phyloP scores from a whole-genome alignment of 495 filamentous ascomycete genomes.

The Staphylotrichum tortipilum region DNA sequence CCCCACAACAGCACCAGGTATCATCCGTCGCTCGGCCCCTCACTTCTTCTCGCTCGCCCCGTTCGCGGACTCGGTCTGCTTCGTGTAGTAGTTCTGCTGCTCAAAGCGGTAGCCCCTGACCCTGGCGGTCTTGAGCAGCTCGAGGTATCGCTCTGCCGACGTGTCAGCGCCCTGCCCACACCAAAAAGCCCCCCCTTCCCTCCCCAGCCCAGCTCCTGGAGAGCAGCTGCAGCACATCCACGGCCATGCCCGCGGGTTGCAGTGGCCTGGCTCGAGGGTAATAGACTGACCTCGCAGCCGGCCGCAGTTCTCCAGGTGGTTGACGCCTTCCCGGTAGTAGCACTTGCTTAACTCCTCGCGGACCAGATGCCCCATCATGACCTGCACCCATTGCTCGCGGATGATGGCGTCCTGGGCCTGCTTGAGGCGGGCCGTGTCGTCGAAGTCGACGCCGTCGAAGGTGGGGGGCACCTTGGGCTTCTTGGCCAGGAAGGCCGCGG shows the following conservation, averaged over 20 bases:
- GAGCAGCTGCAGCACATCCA: neutral
- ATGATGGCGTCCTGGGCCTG: conserved; percentile 90
- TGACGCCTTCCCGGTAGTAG: conserved; percentile 88
- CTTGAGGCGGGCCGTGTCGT: conserved; percentile 82
- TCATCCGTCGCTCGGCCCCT: neutral
- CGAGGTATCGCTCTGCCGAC: conserved; percentile 77
- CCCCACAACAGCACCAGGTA: neutral
- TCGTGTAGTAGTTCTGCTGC: conserved; percentile 77
- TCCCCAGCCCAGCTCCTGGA: neutral
- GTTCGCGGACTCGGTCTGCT: too few species aligned
- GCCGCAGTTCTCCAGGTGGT: conserved; percentile 96
- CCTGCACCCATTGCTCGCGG: conserved; percentile 92
- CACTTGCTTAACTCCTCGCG: conserved; percentile 93
- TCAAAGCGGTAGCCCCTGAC: conserved; percentile 83
- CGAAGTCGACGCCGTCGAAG: conserved; percentile 95
- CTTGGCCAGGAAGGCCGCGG: conserved; percentile 79
- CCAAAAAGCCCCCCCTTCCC: too few species aligned
- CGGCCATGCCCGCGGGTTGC: neutral
- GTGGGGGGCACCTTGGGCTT: conserved; percentile 91
- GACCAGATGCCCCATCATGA: conserved; percentile 93
- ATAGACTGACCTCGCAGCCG: conserved; percentile 68
- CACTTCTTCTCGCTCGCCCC: conserved; percentile 18
- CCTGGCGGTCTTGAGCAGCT: conserved; percentile 74
- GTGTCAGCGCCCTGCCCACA: conserved; percentile 1
- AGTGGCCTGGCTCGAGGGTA: too few species aligned